phyloP scores from a whole-genome alignment of 2,329 filamentous ascomycete genomes.

The Ophidiomyces ophidiicola region DNA sequence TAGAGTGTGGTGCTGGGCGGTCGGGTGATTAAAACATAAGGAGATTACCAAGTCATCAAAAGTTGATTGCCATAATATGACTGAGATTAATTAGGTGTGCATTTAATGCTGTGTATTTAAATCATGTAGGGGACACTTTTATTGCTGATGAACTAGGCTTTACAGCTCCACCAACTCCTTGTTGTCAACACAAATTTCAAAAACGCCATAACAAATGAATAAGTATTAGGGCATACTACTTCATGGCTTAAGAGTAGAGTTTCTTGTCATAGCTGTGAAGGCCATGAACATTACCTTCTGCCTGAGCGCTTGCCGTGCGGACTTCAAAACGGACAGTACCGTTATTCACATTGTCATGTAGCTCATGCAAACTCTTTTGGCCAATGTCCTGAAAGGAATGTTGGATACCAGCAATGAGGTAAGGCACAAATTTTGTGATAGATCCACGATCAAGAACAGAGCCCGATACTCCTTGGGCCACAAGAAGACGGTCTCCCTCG shows the following conservation, averaged over 20 bases:
- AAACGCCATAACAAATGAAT: constrained; percentile 1
- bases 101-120: too few species aligned
- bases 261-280: constrained; percentile 99
- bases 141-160: too few species aligned
- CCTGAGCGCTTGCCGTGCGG: constrained; percentile 82
- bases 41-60: too few species aligned
- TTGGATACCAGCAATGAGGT: constrained; percentile 88
- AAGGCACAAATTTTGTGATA: constrained; percentile 89
- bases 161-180: too few species aligned
- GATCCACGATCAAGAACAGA: constrained; percentile 50
- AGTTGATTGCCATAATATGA: too few species aligned
- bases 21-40: too few species aligned
- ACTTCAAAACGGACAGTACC: constrained; percentile 85
- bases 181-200: constrained; percentile 1
- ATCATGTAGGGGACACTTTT: too few species aligned
- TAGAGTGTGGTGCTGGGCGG: too few species aligned
- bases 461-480: constrained; percentile 92
- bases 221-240: constrained; percentile 8
- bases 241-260: constrained; percentile 63
- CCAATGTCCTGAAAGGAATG: constrained; percentile 96
- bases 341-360: constrained; percentile 61
- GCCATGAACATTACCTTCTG: constrained; percentile 89
- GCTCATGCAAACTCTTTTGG: constrained; percentile 61
- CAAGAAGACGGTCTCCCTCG: constrained; percentile 84
- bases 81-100: too few species aligned